Percentiles rank a stretch among this genome's conserved stretches.
phyloP scores from a whole-genome alignment of 371 early-diverging fungal genomes.

The Dinochytrium kinnereticum region DNA sequence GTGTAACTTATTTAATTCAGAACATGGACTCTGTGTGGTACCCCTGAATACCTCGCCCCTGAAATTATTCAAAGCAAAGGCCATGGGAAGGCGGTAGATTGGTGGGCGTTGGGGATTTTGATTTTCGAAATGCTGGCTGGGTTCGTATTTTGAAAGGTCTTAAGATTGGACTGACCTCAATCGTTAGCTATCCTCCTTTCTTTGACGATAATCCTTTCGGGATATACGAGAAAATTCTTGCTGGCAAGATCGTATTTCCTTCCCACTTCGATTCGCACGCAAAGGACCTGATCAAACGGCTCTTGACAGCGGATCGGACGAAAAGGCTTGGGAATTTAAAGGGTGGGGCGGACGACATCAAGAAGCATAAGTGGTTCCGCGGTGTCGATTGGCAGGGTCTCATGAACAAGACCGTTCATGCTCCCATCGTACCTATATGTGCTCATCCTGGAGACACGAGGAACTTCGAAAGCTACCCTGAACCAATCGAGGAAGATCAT shows the following conservation, averaged over 20 bases:
- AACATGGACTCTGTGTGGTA: slow-evolving; percentile 96
- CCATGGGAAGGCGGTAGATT: slow-evolving; percentile 71
- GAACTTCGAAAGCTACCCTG: slow-evolving; percentile 67
- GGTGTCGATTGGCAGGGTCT: slow-evolving; percentile 83
- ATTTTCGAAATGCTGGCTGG: slow-evolving; percentile 72
- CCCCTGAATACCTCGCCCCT: slow-evolving; percentile 89
- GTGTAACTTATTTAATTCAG: slow-evolving; percentile 48
- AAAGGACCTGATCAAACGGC: slow-evolving; percentile 74
- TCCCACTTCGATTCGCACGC: slow-evolving; percentile 76
- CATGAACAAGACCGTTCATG: slow-evolving; percentile 66
- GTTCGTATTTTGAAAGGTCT: slow-evolving; percentile 25
- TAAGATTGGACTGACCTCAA: neutral
- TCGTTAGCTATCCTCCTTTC: slow-evolving; percentile 60
- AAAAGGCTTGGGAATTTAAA: slow-evolving; percentile 76
- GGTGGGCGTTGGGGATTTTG: slow-evolving; percentile 75
- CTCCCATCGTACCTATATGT: slow-evolving; percentile 72
- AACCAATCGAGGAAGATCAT: slow-evolving; percentile 35
- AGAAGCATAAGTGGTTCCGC: slow-evolving; percentile 86
- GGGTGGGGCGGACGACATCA: slow-evolving; percentile 72
- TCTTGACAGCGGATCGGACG: slow-evolving; percentile 79
- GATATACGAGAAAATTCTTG: slow-evolving; percentile 82
- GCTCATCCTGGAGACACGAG: slow-evolving; percentile 68
- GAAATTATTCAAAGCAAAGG: slow-evolving; percentile 68
- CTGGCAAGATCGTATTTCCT: slow-evolving; percentile 75
- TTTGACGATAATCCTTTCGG: slow-evolving; percentile 80